Base-by-base conservation (phyloP, 805 yeast species). In the Wickerhamomyces kurtzmanii region DNA sequence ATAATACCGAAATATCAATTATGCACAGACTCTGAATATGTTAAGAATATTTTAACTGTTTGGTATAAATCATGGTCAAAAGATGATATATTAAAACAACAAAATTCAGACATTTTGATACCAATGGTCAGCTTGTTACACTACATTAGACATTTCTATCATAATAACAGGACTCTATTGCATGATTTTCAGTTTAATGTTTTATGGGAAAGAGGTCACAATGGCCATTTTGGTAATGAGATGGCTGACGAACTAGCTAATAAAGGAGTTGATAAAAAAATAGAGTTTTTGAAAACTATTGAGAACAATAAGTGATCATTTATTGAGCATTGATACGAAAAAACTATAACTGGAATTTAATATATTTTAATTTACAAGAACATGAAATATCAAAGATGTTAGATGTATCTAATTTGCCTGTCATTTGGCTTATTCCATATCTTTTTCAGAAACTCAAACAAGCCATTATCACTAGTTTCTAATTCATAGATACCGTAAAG, bases 231-330 rank as follows among this genome's bases (percentile, higher is more conserved):
- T 9, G 96, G 95, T 1, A 87, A 86, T 45, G 85, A 75, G 34
- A 59, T 47, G 43, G 96, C 95, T 0, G 95, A 86, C 46, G 45
- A 44, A 27, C 55, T 86, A 26, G 96, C 96, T 3, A 76, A 66
- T 31, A 29, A 38, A n/a, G 91, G 82, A 8, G 77, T 76, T 11
- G 62, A 57, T 31, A 37, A 23, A 8, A 15, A n/a, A n/a, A n/a
- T n/a, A n/a, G n/a, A n/a, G n/a, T n/a, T n/a, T n/a, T n/a, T n/a
- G n/a, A n/a, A n/a, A n/a, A n/a, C n/a, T n/a, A n/a, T n/a, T n/a
- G n/a, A n/a, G n/a, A n/a, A n/a, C n/a, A n/a, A n/a, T n/a, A n/a
- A n/a, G n/a, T n/a, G n/a, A n/a, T n/a, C n/a, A n/a, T n/a, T n/a
- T n/a, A n/a, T n/a, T n/a, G n/a, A n/a, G n/a, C n/a, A n/a, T n/a